These are phyloP conservation scores for Testicularia cyperi DNA, from an alignment of 1,284 basidiomycete genomes.

Conservation along the genomic window DNA sequence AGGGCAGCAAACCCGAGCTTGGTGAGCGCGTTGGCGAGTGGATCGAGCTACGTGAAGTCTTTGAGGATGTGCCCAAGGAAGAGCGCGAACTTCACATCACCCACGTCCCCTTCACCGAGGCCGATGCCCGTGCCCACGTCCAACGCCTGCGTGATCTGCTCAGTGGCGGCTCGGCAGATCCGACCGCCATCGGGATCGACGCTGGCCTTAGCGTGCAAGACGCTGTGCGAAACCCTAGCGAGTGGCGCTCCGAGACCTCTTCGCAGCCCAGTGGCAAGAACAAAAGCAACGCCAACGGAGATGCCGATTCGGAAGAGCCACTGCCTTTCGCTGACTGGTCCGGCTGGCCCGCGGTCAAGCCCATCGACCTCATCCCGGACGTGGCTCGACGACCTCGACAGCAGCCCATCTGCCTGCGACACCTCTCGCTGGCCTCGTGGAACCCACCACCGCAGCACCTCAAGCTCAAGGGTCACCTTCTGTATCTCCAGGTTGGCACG, in stretches of 20 bases:
- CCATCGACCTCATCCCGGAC: conserved; percentile 59
- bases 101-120: conserved; percentile 64
- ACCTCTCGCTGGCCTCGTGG: conserved; percentile 66
- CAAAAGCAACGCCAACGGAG: conserved; percentile 22
- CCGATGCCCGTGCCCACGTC: conserved; percentile 63
- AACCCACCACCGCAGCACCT: conserved; percentile 66
- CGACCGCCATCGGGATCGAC: conserved; percentile 61
- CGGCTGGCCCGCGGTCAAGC: conserved; percentile 54
- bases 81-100: conserved; percentile 49
- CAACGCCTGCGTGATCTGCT: conserved; percentile 64
- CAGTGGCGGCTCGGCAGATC: conserved; percentile 61
- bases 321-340: conserved; percentile 61
- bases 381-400: conserved; percentile 43
- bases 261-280: conserved; percentile 14
- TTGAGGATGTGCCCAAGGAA: conserved; percentile 44
- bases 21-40: conserved; percentile 51
- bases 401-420: conserved; percentile 61
- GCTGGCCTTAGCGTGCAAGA: conserved; percentile 64
- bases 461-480: conserved; percentile 65
- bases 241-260: conserved; percentile 38
- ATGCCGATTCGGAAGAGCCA: conserved; percentile 6
- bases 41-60: conserved; percentile 54
- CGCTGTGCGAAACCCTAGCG: conserved; percentile 62
- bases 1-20: conserved; percentile 31
- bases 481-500: conserved; percentile 65